Base-by-base conservation (phyloP, 2,329 filamentous ascomycete species). In the Aspergillus texensis region DNA sequence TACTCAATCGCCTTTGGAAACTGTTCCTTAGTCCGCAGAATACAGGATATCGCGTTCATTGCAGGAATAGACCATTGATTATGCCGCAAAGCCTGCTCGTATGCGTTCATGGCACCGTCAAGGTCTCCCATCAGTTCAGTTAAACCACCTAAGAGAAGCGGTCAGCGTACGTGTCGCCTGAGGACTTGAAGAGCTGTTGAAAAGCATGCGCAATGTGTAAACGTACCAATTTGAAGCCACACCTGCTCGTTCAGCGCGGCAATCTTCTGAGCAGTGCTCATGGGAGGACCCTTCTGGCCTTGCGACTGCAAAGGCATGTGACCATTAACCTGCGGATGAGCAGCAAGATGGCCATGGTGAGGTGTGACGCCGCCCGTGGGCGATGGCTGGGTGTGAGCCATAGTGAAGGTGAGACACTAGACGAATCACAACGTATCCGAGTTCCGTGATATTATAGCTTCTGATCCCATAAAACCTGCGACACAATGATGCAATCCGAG, bases 1-100 rank as follows among this genome's bases (percentile, higher is more conserved):
- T 94, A 98, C 74, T 98, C 94, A 58, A 97, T 91, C 1, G 95
- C 95, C 75, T 95, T 95, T 52, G 91, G 90, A 72, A 97, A 99
- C 52, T 96, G 92, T 77, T 98, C 95, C 74, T 94, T 92, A 43
- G 91, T 94, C 70, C 96, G 89, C 65, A 97, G 84, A 65, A 98
- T 95, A 77, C 92, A 88, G 63, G 94, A 95, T 68, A 98, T 97
- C 65, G 93, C 92, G 71, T 93, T 96, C 92, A 98, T 94, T 34
- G 95, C 95, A 0, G 89, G 87, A 57, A 95, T 90, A 21, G 94
- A 98, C 82, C 92, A 92, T 54, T 89, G 87, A 75, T 98, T 98
- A 77, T 94, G 92, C 70, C 88, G 87, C 65, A 98, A 85, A 48
- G 94, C 95, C 76, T 92, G 90, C 78, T 98, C 93, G 78, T 97